phyloP scores from a whole-genome alignment of 2,329 filamentous ascomycete species.

The Fonsecaea nubica region DNA sequence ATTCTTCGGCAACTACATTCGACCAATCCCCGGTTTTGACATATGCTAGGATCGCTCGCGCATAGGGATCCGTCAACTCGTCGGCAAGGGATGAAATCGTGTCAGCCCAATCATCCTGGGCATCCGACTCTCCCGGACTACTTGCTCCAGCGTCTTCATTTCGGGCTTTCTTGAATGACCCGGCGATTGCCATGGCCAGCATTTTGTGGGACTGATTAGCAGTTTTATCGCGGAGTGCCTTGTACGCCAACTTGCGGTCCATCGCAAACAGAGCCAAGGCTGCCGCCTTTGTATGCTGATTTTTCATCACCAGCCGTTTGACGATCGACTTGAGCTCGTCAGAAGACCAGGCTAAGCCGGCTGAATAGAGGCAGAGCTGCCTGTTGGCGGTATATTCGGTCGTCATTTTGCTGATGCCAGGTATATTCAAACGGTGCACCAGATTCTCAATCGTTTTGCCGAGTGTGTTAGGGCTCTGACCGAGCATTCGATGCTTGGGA shows the following conservation, averaged over 20 bases:
- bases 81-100: constrained; percentile 68
- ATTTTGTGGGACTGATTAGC: constrained; percentile 62
- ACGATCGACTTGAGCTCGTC: constrained; percentile 58
- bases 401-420: constrained; percentile 57
- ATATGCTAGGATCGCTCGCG: constrained; percentile 66
- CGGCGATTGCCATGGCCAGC: constrained; percentile 60
- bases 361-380: constrained; percentile 65
- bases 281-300: constrained; percentile 67
- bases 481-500: constrained; percentile 31
- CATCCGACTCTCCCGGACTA: constrained; percentile 37
- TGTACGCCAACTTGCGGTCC: constrained; percentile 63
- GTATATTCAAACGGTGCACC: constrained; percentile 58
- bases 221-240: constrained; percentile 61
- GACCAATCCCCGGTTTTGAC: constrained; percentile 67
- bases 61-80: constrained; percentile 66
- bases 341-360: constrained; percentile 63
- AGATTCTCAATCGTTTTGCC: constrained; percentile 57
- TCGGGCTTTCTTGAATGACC: constrained; percentile 46
- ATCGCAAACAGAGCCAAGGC: constrained; percentile 67
- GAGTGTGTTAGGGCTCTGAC: constrained; percentile 27
- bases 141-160: constrained; percentile 15
- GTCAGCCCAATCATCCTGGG: constrained; percentile 65
- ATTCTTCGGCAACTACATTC: constrained; percentile 62
- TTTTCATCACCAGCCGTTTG: constrained; percentile 58
- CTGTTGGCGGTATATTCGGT: constrained; percentile 63